A percentile compares a stretch with the other conserved stretches of the same genome.
Evolutionary conservation across 108 stramenopile species (phyloP).

Genomic region (Epithemia pelagica): DNA sequence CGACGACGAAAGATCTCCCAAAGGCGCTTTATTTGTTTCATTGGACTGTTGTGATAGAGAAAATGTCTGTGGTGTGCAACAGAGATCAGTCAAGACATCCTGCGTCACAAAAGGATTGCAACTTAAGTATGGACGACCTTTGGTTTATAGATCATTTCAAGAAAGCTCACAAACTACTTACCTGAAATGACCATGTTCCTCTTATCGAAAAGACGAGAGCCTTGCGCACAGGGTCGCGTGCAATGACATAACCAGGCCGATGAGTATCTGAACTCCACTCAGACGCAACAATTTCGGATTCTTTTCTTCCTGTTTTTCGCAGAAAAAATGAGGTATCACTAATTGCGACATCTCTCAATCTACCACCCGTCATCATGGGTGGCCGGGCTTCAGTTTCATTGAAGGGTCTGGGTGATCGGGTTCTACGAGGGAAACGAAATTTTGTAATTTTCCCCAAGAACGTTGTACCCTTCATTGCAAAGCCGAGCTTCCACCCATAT

Average conservation of each 20-base stretch:
- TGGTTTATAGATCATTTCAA: no score
- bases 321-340: background rate
- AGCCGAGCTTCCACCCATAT: constrained; percentile 61
- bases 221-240: constrained; percentile 31
- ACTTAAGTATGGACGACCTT: no score
- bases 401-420: no score
- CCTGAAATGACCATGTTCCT: constrained; percentile 42
- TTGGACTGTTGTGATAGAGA: background rate
- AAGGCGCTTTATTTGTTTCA: background rate
- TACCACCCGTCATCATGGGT: background rate
- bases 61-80: constrained; percentile 36
- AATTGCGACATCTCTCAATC: background rate
- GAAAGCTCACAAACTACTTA: no score
- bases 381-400: background rate
- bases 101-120: constrained; percentile 15
- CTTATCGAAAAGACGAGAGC: constrained; percentile 51
- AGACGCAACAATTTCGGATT: constrained; percentile 1
- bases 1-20: background rate
- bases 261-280: constrained; percentile 10
- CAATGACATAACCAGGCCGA: constrained; percentile 40
- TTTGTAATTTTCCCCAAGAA: background rate
- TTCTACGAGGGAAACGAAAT: background rate
- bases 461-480: constrained; percentile 19
- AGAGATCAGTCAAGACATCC: constrained; percentile 69
- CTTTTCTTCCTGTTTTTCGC: background rate